A percentile compares a stretch with the other conserved stretches of the same genome.
Evolutionary conservation across 1,139 yeast genomes (phyloP).

Genomic region (Nakaseomyces delphensis): DNA sequence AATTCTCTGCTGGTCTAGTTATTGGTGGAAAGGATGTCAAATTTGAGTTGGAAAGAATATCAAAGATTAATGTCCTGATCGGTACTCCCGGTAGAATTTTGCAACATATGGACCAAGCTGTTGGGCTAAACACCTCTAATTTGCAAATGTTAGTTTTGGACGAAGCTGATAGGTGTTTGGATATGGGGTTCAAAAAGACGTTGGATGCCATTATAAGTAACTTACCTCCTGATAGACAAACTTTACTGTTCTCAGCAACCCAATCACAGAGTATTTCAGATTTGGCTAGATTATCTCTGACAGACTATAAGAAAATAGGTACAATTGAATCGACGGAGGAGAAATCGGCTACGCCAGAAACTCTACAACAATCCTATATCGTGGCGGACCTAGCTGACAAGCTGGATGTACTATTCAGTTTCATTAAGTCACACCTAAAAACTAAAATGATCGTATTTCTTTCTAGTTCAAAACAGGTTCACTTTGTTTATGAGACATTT

Average conservation of each 20-base stretch:
- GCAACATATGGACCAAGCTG: slow-evolving; percentile 92
- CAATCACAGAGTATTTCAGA: slow-evolving; percentile 83
- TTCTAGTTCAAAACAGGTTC: slow-evolving; percentile 91
- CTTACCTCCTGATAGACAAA: slow-evolving; percentile 79
- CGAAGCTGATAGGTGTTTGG: slow-evolving; percentile 93
- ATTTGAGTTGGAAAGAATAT: slow-evolving; percentile 77
- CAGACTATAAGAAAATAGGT: slow-evolving; percentile 72
- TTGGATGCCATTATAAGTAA: slow-evolving; percentile 78
- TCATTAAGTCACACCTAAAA: slow-evolving; percentile 80
- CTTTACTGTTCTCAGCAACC: slow-evolving; percentile 85
- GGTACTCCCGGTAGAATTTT: slow-evolving; percentile 95
- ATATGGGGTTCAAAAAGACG: slow-evolving; percentile 91
- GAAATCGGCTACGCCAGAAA: slow-evolving; percentile 64
- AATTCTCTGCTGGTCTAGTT: slow-evolving; percentile 87
- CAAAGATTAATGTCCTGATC: slow-evolving; percentile 74
- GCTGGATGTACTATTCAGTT: slow-evolving; percentile 79
- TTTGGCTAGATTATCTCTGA: slow-evolving; percentile 77
- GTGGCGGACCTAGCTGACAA: slow-evolving; percentile 68
- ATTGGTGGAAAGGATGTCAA: slow-evolving; percentile 95
- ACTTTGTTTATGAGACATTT: slow-evolving; percentile 84
- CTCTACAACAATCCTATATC: slow-evolving; percentile 75
- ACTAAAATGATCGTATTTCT: slow-evolving; percentile 79
- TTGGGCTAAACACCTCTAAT: slow-evolving; percentile 72
- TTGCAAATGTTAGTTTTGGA: slow-evolving; percentile 79
- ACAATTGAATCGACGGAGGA: slow-evolving; percentile 32